Conservation (phyloP, 1,284 basidiomycete species). For the Leccinum solheimii region DNA sequence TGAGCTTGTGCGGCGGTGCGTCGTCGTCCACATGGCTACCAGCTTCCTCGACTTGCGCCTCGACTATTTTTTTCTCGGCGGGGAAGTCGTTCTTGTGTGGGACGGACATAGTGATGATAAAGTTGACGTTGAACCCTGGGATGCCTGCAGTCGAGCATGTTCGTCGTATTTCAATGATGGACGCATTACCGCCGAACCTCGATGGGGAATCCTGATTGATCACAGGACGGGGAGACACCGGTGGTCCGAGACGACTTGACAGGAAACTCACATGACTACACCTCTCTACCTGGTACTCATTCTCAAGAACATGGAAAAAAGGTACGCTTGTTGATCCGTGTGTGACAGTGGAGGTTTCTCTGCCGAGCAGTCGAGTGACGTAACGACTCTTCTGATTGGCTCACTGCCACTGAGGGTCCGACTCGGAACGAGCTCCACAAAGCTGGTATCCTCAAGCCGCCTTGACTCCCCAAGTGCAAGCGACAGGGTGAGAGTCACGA, state of each 20-base stretch:
- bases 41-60: neutral
- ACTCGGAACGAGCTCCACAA: neutral
- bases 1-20: conserved; percentile 9
- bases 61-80: neutral
- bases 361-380: neutral
- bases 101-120: neutral
- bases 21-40: neutral
- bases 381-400: neutral
- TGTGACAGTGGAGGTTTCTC: neutral
- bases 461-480: neutral
- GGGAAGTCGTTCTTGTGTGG: neutral
- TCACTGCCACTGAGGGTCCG: neutral
- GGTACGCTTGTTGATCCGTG: neutral
- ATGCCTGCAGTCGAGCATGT: neutral
- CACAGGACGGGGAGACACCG: neutral
- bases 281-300: neutral
- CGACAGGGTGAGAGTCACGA: neutral
- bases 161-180: neutral
- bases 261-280: neutral
- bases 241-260: neutral
- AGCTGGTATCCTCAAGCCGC: neutral
- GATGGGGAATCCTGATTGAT: neutral
- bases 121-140: neutral
- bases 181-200: neutral
- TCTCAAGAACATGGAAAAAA: neutral